Conservation (phyloP, 306 rosid genomes). For the Gillenia trifoliata region DNA sequence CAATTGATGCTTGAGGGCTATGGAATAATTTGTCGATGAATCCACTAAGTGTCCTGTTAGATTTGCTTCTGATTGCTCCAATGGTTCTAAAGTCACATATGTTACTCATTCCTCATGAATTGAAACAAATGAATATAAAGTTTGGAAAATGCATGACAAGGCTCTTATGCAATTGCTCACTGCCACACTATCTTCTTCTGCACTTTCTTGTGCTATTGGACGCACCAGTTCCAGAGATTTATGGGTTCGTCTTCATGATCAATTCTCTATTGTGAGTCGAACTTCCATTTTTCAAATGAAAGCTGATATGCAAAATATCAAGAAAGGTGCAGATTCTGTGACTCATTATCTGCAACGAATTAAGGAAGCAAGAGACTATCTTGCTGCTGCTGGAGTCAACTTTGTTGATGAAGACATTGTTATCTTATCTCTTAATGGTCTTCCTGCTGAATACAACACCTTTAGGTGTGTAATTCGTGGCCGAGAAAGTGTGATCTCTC, state of each 20-base stretch:
- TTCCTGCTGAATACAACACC: not conserved
- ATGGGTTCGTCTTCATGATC: not conserved
- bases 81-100: fast-evolving
- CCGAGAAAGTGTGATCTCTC: not conserved
- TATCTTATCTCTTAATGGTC: not conserved
- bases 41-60: too few species aligned
- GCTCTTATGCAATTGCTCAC: not conserved
- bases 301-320: too few species aligned
- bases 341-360: too few species aligned
- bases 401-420: not conserved
- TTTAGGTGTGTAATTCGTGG: not conserved
- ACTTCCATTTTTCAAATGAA: not conserved
- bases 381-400: not conserved
- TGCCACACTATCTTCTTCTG: not conserved
- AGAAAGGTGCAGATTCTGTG: too few species aligned
- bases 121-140: too few species aligned
- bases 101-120: too few species aligned
- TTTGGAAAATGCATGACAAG: not conserved
- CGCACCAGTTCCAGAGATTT: not conserved
- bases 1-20: not conserved
- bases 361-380: not conserved
- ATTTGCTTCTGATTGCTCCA: too few species aligned
- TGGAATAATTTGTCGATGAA: not conserved
- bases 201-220: not conserved
- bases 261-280: not conserved